Evolutionary conservation across 1,139 yeast species (phyloP).

Genomic region (Kluyveromyces sp.): DNA sequence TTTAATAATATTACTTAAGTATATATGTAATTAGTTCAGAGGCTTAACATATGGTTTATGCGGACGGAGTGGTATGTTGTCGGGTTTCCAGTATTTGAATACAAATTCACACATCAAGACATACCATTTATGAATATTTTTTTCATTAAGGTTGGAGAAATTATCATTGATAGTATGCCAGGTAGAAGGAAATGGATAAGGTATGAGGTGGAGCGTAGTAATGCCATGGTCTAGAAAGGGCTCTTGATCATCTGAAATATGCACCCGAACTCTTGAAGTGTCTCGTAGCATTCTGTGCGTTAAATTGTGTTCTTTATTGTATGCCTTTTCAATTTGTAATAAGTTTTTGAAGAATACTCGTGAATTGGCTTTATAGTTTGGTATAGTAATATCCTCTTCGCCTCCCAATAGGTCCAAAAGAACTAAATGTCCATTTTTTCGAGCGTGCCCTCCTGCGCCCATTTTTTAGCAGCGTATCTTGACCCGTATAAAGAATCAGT

Average conservation of each 20-base stretch:
- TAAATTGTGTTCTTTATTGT: slow-evolving; percentile 16
- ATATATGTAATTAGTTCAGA: not conserved
- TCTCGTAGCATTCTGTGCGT: slow-evolving; percentile 13
- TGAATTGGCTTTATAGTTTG: slow-evolving; percentile 40
- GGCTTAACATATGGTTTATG: not conserved
- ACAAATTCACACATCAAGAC: slow-evolving; percentile 21
- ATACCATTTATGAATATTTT: slow-evolving; percentile 25
- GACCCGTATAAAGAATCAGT: slow-evolving; percentile 51
- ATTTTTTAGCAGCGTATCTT: slow-evolving; percentile 37
- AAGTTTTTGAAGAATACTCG: slow-evolving; percentile 35
- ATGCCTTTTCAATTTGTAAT: slow-evolving; percentile 26
- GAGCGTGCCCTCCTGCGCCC: slow-evolving; percentile 28
- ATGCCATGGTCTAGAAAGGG: slow-evolving; percentile 43
- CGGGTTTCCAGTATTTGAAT: slow-evolving; percentile 3
- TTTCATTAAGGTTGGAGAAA: slow-evolving; percentile 25
- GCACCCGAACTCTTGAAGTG: slow-evolving; percentile 20
- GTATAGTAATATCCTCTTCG: slow-evolving; percentile 25
- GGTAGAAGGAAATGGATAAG: slow-evolving; percentile 39
- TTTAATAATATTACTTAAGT: not conserved
- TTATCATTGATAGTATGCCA: slow-evolving; percentile 43
- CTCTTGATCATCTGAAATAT: slow-evolving; percentile 46
- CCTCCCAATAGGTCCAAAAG: slow-evolving; percentile 46
- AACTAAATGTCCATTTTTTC: slow-evolving; percentile 36
- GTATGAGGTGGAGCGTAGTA: slow-evolving; percentile 44
- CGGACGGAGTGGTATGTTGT: not conserved